These are phyloP conservation scores for Colletotrichum magnum DNA, from an alignment of 2,329 filamentous ascomycete species.

Conservation along the genomic window DNA sequence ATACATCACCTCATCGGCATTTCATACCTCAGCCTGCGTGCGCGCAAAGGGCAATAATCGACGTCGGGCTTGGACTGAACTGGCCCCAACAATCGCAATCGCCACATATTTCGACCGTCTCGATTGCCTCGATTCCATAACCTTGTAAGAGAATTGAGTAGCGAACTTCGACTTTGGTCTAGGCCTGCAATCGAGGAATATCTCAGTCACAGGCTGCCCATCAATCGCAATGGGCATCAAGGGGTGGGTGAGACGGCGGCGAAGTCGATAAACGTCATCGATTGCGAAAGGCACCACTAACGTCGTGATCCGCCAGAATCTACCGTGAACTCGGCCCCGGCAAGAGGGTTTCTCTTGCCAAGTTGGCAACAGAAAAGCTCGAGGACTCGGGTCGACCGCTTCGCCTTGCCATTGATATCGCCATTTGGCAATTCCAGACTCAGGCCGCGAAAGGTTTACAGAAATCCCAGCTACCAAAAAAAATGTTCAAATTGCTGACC, in stretches of 20 bases:
- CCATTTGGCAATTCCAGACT: constrained; percentile 97
- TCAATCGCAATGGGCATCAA: constrained; percentile 73
- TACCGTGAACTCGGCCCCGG: constrained; percentile 91
- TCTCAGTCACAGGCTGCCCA: not conserved
- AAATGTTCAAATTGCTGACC: not conserved
- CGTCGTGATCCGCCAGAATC: constrained; percentile 69
- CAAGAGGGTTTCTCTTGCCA: constrained; percentile 83
- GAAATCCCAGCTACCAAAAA: not conserved
- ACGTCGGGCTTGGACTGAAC: too few relatives aligned
- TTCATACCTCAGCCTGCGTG: too few relatives aligned
- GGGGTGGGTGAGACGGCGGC: constrained; percentile 60
- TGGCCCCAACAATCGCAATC: too few relatives aligned
- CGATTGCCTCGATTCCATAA: too few relatives aligned
- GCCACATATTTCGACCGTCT: too few relatives aligned
- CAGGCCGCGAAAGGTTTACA: constrained; percentile 80
- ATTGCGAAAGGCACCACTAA: not conserved
- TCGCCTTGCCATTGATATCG: constrained; percentile 91
- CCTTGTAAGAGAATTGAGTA: too few relatives aligned
- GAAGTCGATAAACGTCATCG: not conserved
- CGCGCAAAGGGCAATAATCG: too few relatives aligned
- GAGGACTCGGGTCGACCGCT: constrained; percentile 79
- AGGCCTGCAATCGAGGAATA: too few relatives aligned
- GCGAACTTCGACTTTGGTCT: too few relatives aligned
- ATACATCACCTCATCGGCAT: too few relatives aligned
- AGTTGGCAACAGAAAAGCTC: constrained; percentile 84